Evolutionary conservation across 805 yeast species (phyloP).

Genomic region (Wickerhamiella domercqiae): DNA sequence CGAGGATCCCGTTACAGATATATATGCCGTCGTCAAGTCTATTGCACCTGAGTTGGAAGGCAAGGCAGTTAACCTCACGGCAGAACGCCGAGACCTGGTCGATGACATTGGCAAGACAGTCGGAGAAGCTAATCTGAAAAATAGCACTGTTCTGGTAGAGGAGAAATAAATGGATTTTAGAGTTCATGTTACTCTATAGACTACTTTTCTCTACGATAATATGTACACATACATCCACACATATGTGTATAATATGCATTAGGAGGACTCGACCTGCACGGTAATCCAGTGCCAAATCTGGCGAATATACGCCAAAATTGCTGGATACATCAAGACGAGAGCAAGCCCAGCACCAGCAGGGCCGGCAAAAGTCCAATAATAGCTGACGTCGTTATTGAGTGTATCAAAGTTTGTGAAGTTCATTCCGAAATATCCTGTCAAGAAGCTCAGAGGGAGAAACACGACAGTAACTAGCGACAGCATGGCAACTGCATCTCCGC

Average conservation of each 20-base stretch:
- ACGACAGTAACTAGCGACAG: slow-evolving; percentile 42
- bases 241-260: too few relatives aligned
- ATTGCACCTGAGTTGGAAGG: slow-evolving; percentile 25
- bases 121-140: slow-evolving; percentile 61
- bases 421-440: slow-evolving; percentile 51
- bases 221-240: too few relatives aligned
- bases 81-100: slow-evolving; percentile 45
- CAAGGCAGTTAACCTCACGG: slow-evolving; percentile 39
- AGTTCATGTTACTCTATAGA: too few relatives aligned
- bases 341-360: slow-evolving; percentile 24
- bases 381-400: slow-evolving; percentile 26
- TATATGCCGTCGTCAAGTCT: slow-evolving; percentile 53
- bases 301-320: slow-evolving; percentile 1
- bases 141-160: slow-evolving; percentile 69
- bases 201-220: too few relatives aligned
- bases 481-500: slow-evolving; percentile 39
- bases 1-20: slow-evolving; percentile 38
- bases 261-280: too few relatives aligned
- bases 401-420: slow-evolving; percentile 32
- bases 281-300: slow-evolving; percentile 13
- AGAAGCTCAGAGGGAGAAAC: slow-evolving; percentile 41
- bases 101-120: slow-evolving; percentile 40
- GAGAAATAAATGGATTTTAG: slow-evolving; percentile 8
- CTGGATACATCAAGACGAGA: slow-evolving; percentile 18
- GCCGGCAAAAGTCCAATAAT: slow-evolving; percentile 35